Evolutionary conservation across 1,284 basidiomycete genomes (phyloP).

Genomic region (Ceratobasidium sp.): DNA sequence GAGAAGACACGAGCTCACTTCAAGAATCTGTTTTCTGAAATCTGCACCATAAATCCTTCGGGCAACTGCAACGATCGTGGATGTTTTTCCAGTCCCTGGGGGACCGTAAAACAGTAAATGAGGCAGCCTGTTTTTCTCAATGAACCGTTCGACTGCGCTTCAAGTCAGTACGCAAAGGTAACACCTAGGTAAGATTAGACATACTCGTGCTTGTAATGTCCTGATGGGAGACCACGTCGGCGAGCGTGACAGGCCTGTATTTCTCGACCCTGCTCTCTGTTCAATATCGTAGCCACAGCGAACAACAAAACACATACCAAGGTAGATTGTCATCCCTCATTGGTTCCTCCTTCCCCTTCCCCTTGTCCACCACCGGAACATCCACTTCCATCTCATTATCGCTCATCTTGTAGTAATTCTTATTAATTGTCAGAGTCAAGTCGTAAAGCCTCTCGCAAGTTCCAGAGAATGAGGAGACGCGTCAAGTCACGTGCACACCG

Average conservation of each 20-base stretch:
- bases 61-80: constrained; percentile 96
- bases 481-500: constrained; percentile 20
- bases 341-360: constrained; percentile 71
- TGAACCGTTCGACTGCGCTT: constrained; percentile 89
- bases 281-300: constrained; percentile 21
- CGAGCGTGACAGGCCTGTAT: constrained; percentile 86
- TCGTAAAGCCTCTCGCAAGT: not conserved
- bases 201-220: constrained; percentile 92
- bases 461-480: not conserved
- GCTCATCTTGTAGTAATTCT: constrained; percentile 13
- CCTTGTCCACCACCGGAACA: constrained; percentile 57
- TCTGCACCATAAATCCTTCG: constrained; percentile 88
- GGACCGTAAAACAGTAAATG: constrained; percentile 98
- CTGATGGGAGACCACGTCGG: constrained; percentile 93
- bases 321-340: constrained; percentile 70
- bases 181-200: constrained; percentile 51
- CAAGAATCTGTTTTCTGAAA: constrained; percentile 91
- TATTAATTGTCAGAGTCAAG: too few species aligned
- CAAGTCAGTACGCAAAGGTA: constrained; percentile 3
- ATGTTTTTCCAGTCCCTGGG: constrained; percentile 97
- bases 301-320: constrained; percentile 63
- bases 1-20: constrained; percentile 64
- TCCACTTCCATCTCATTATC: constrained; percentile 43
- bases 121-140: constrained; percentile 92
- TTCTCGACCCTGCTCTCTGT: constrained; percentile 86